Evolutionary conservation across 441 rosid species (phyloP), one percentile per base, ranked within the genome.

Genomic region (Eruca vesicaria): DNA sequence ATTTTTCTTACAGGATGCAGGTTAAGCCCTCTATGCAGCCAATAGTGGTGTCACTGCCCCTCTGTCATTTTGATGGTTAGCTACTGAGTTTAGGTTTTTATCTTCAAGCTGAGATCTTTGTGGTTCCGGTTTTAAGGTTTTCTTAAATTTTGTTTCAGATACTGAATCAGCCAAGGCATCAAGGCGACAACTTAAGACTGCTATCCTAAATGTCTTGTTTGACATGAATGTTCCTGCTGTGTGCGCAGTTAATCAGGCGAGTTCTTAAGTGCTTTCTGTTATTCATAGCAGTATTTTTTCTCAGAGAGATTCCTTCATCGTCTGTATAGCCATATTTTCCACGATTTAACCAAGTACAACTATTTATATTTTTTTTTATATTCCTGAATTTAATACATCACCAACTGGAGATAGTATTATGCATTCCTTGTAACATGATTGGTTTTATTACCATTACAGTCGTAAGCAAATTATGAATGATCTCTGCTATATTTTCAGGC

Each of bases 41-140:
- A 57, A 77, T 94, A 41, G 81, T 94, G 9, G 78, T 94, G 64
- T 89, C 97, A 71, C 82, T 94, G 72, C 97, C 97, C 32, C 76
- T 92, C 65, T 90, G 97, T 82, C 97, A 94, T 84, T 94, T 89
- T 79, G 98, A 90, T 76, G 97, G 97, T 94, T 76, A 78, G 92
- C 38, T 65, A 59, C 81, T 38, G 1, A n/a, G 12, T 64, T 50
- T 23, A 73, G 76, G 71, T 43, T 9, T 45, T 60, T 68, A 19
- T 21, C 60, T 78, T 58, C 6, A 69, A 48, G 58, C 53, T 19
- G 38, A 59, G 59, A 8, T 77, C 11, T 52, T 28, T 38, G 52
- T 20, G 6, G 57, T 52, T 74, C 36, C 33, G 70, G 23, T 60
- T 67, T 59, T 32, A 61, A 68, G 63, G 36, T 38, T 64, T 29